Percentiles rank a stretch among this genome's conserved stretches.
Evolutionary conservation across 805 yeast genomes (phyloP).

Genomic region (Jamesozyma jinghongensis): DNA sequence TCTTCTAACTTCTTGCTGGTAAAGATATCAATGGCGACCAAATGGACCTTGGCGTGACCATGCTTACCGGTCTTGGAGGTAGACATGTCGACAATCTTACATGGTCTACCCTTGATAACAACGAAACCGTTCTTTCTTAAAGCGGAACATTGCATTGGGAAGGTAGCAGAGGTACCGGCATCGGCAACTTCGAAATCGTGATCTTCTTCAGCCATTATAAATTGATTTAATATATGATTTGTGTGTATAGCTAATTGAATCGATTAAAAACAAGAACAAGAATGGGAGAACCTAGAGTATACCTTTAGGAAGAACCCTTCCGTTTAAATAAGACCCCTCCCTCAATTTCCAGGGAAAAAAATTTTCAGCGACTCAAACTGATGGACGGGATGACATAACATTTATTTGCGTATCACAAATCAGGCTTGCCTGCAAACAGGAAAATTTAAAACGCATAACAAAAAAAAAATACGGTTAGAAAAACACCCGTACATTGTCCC

Average conservation of each 20-base stretch:
- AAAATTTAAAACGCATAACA: not conserved
- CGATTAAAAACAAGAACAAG: not conserved
- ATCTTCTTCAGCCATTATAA: slow-evolving; percentile 41
- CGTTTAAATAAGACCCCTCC: too few species aligned
- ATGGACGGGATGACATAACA: too few species aligned
- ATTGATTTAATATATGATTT: too few species aligned
- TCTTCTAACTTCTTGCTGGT: slow-evolving; percentile 99
- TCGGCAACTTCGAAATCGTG: slow-evolving; percentile 96
- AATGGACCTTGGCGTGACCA: slow-evolving; percentile 99
- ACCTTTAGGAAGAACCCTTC: too few species aligned
- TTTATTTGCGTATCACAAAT: too few species aligned
- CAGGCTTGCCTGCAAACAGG: slow-evolving; percentile 4
- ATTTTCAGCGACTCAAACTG: too few species aligned
- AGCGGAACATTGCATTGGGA: slow-evolving; percentile 99
- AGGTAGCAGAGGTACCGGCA: slow-evolving; percentile 97
- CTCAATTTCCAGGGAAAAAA: too few species aligned
- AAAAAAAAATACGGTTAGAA: too few species aligned
- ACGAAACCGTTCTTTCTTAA: slow-evolving; percentile 99
- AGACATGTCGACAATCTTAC: slow-evolving; percentile 99
- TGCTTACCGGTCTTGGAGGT: slow-evolving; percentile 99
- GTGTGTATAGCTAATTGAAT: slow-evolving; percentile 1
- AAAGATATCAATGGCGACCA: slow-evolving; percentile 98
- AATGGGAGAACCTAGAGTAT: not conserved
- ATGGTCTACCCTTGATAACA: slow-evolving; percentile 97
- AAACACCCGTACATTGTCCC: not conserved